Evolutionary conservation across 2,329 filamentous ascomycete species (phyloP), one percentile per base, ranked within the genome.

Genomic region (Colletotrichum graminicola): DNA sequence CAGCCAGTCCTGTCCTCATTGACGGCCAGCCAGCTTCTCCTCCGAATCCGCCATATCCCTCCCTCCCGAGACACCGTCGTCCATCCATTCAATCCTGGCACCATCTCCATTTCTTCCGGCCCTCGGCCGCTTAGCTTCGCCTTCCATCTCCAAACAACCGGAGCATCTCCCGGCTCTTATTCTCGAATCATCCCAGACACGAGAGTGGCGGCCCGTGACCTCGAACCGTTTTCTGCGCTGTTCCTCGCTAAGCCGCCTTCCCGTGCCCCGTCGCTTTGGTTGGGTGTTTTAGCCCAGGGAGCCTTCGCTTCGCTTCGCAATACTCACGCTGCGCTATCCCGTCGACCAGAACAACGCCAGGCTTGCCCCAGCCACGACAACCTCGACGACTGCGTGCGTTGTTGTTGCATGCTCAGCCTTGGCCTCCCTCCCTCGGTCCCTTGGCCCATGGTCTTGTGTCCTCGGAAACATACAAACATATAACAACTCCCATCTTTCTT

Each of bases 281-380:
- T 69, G 63, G 65, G 59, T 36, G 47, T 47, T 64, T 69, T 72
- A 69, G 69, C 49, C 34, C 47, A 8, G 32, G 49, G 52, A 47
- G 45, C 21, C 45, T 23, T 47, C n/a, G 45, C 43, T n/a, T n/a
- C 41, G 16, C n/a, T 60, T 68, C 59, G 45, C 65, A 64, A 64
- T 72, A 69, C 69, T 72, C 69, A 65, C 69, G 69, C 65, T 69
- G 60, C 69, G 69, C 69, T 60, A 66, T 69, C 69, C 69, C 69
- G 60, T 43, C 66, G 54, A 69, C 54, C 54, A 72, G 32, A 43
- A 29, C 52, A 36, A 62, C 66, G 47, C 69, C 66, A 69, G 54
- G 32, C 55, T 23, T 34, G 18, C 32, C 54, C 54, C 39, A 64
- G 69, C 69, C 69, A n/a, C 45, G 45, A 47, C 21, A n/a, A 69